phyloP scores from a whole-genome alignment of 2,329 filamentous ascomycete genomes.

The Colletotrichum sp. region DNA sequence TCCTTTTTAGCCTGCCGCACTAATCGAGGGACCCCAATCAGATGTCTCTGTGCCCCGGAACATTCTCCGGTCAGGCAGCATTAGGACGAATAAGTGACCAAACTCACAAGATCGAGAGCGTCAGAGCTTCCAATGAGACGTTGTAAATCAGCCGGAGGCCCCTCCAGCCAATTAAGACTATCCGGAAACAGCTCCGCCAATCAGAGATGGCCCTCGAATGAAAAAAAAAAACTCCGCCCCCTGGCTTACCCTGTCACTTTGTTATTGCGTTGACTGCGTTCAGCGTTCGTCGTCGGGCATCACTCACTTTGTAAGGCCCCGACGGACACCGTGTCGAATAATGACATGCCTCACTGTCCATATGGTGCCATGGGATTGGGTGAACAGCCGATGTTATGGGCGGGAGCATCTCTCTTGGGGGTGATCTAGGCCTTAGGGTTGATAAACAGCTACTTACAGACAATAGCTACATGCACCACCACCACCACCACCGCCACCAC shows the following conservation, averaged over 20 bases:
- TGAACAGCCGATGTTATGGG: not conserved
- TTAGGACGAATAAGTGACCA: not conserved
- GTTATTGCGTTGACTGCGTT: not conserved
- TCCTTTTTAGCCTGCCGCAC: not conserved
- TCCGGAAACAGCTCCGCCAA: not conserved
- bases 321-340: not conserved
- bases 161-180: not conserved
- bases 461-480: not conserved
- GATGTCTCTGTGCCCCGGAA: not conserved
- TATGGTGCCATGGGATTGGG: not conserved
- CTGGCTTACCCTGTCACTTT: not conserved
- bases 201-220: not conserved
- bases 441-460: not conserved
- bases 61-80: not conserved
- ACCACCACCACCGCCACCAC: not conserved
- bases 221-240: not conserved
- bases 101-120: not conserved
- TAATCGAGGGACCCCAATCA: not conserved
- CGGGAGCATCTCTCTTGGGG: not conserved
- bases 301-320: not conserved
- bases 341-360: not conserved
- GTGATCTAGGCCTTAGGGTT: not conserved
- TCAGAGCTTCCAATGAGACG: not conserved
- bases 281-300: not conserved
- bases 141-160: not conserved